phyloP scores from a whole-genome alignment of 352 stramenopile genomes.

The Pythium coloratum region DNA sequence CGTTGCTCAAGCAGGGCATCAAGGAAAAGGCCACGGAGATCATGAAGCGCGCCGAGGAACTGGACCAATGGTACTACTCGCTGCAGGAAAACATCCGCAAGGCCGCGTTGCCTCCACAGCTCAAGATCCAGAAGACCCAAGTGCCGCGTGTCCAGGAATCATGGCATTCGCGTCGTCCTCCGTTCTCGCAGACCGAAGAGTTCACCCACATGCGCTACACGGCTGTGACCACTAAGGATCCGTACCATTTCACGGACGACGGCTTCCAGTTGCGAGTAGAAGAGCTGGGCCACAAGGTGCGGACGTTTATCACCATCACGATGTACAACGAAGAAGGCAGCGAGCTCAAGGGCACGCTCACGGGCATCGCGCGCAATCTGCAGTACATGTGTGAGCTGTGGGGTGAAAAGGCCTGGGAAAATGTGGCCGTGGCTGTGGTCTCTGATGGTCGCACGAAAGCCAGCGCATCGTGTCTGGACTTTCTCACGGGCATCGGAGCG shows the following conservation, averaged over 20 bases:
- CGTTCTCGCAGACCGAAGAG: slow-evolving; percentile 32
- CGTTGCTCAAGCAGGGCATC: slow-evolving; percentile 43
- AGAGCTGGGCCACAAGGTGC: slow-evolving; percentile 35
- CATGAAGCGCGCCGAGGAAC: slow-evolving; percentile 47
- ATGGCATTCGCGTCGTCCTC: slow-evolving; percentile 34
- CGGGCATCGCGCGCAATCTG: slow-evolving; percentile 41
- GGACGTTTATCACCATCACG: slow-evolving; percentile 51
- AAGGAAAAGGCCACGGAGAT: slow-evolving; percentile 45
- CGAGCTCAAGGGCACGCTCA: slow-evolving; percentile 42
- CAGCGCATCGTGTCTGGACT: slow-evolving; percentile 40
- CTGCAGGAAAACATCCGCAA: slow-evolving; percentile 41
- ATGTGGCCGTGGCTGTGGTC: slow-evolving; percentile 38
- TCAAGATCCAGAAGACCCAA: slow-evolving; percentile 41
- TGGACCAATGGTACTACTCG: slow-evolving; percentile 46
- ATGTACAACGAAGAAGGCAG: slow-evolving; percentile 55
- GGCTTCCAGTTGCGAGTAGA: slow-evolving; percentile 42
- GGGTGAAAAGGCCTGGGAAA: slow-evolving; percentile 41
- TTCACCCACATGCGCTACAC: slow-evolving; percentile 54
- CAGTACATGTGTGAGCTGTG: slow-evolving; percentile 44
- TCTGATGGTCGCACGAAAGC: slow-evolving; percentile 50
- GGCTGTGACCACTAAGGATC: slow-evolving; percentile 44
- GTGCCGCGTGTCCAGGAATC: slow-evolving; percentile 45
- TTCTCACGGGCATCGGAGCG: slow-evolving; percentile 34
- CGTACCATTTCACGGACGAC: slow-evolving; percentile 42
- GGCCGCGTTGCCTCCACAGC: slow-evolving; percentile 34